Conservation (phyloP, 257 asterid species). For the Salvia rosmarinus region DNA sequence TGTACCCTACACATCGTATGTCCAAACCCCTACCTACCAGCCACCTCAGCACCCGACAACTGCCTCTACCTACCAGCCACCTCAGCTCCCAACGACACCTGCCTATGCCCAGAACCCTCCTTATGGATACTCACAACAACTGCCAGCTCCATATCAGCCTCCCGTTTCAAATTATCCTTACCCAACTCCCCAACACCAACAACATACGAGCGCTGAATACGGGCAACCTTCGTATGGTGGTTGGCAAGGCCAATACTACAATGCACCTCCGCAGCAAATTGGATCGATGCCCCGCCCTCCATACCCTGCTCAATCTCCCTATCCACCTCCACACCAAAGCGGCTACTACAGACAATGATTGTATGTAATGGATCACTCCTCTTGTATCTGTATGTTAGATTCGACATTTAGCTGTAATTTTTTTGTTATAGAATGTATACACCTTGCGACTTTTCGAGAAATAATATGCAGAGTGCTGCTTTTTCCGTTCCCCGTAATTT, state of each 20-base stretch:
- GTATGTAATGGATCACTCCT: not conserved
- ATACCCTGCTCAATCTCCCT: slow-evolving; percentile 63
- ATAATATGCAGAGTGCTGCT: slow-evolving; percentile 24
- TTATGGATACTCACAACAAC: slow-evolving; percentile 57
- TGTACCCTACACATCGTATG: slow-evolving; percentile 44
- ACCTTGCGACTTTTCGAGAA: slow-evolving; percentile 15
- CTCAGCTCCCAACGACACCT: slow-evolving; percentile 13
- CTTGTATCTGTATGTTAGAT: slow-evolving; percentile 8
- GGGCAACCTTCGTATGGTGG: slow-evolving; percentile 84
- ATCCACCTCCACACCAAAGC: slow-evolving; percentile 72
- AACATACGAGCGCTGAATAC: slow-evolving; percentile 52
- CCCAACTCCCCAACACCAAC: slow-evolving; percentile 65
- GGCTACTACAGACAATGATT: slow-evolving; percentile 69
- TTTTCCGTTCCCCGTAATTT: not conserved
- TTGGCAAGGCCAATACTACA: slow-evolving; percentile 80
- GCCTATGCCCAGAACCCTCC: slow-evolving; percentile 58
- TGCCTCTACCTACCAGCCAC: slow-evolving; percentile 23
- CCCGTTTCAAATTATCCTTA: slow-evolving; percentile 50
- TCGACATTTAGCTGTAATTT: not conserved
- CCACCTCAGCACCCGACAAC: slow-evolving; percentile 59
- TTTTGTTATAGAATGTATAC: slow-evolving; percentile 16
- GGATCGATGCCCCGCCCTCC: slow-evolving; percentile 81
- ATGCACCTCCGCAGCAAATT: slow-evolving; percentile 69
- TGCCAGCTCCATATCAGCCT: slow-evolving; percentile 67
- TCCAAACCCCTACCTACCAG: slow-evolving; percentile 60